Evolutionary conservation across 192 early-diverging fungal species (phyloP), one percentile per base, ranked within the genome.

Genomic region (Funneliformis mosseae): DNA sequence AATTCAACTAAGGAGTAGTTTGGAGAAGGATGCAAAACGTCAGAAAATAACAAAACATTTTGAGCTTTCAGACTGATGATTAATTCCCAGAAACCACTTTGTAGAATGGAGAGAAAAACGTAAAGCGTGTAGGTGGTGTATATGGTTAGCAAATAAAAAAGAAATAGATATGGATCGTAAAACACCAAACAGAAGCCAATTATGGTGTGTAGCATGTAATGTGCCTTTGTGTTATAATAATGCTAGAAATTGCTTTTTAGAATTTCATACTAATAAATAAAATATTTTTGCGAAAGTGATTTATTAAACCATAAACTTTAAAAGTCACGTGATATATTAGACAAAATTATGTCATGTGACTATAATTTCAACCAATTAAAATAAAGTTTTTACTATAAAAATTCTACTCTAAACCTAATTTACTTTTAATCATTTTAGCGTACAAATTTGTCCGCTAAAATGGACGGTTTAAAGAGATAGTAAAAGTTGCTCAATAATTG

Each of bases 191-290:
- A 11, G 43, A 55, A 74, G 23, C 38, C 72, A 74, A 55, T 2
- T 74, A n/a, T 74, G 72, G 72, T 74, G 72, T 55, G 11, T 55
- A 33, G 11, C 21, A 55, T 74, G 38, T 23, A 74, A 74, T 74
- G 72, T 39, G 3, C 72, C 45, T 39, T 39, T 45, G n/a, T 74
- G 41, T 25, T 55, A 16, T 39, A 74, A 74, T 6, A 48, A 41
- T 12, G 43, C 3, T 33, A 4, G 5, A 5, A 74, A 74, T 74
- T 74, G 72, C 43, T 74, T 74, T 74, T 41, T 23, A 21, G 72
- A 39, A 27, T 74, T 33, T 12, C 39, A 74, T 25, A 74, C 38
- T 55, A 45, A 68, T 25, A 27, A 27, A 68, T 68, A 68, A 68
- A 60, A 60, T n/a, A n/a, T n/a, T n/a, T n/a, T n/a, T n/a, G n/a